These are phyloP conservation scores for Saccharomycopsis babjevae DNA, from an alignment of 805 yeast genomes.

Conservation along the genomic window DNA sequence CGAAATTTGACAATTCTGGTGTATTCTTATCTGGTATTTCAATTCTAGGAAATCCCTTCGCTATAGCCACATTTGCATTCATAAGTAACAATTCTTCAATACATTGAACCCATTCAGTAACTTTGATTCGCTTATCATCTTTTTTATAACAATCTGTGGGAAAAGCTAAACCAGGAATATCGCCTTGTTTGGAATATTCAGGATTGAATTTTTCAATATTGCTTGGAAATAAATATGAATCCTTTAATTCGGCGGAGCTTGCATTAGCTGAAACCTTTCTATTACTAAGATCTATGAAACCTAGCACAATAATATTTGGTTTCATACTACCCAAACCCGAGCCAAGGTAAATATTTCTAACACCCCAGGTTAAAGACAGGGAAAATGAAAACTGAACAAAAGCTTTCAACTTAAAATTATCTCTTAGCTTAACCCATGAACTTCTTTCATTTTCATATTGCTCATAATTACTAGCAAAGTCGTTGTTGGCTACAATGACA, in stretches of 20 bases:
- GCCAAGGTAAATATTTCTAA: constrained; percentile 80
- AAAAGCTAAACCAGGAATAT: constrained; percentile 23
- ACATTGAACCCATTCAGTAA: constrained; percentile 83
- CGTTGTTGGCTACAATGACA: constrained; percentile 55
- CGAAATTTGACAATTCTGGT: constrained; percentile 22
- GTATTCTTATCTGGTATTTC: constrained; percentile 44
- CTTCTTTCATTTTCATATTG: constrained; percentile 64
- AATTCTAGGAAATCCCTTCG: constrained; percentile 70
- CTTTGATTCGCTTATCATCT: constrained; percentile 51
- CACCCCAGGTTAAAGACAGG: constrained; percentile 89
- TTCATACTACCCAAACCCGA: constrained; percentile 98
- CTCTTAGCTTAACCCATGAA: constrained; percentile 82
- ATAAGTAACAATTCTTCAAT: constrained; percentile 82
- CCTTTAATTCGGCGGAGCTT: neutral
- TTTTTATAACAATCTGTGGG: constrained; percentile 73
- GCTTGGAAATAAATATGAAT: constrained; percentile 2
- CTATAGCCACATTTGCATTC: constrained; percentile 89
- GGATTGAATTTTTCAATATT: constrained; percentile 9
- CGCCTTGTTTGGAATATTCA: constrained; percentile 17
- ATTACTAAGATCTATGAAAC: constrained; percentile 60
- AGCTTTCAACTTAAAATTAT: constrained; percentile 71
- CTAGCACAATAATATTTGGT: constrained; percentile 89
- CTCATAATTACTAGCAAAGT: constrained; percentile 51
- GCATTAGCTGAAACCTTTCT: neutral
- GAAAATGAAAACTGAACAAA: constrained; percentile 90